A percentile compares a stretch with the other conserved stretches of the same genome.
Evolutionary conservation across 225 moss, liverwort and hornwort species (phyloP).

Genomic region (Neckera pumila): DNA sequence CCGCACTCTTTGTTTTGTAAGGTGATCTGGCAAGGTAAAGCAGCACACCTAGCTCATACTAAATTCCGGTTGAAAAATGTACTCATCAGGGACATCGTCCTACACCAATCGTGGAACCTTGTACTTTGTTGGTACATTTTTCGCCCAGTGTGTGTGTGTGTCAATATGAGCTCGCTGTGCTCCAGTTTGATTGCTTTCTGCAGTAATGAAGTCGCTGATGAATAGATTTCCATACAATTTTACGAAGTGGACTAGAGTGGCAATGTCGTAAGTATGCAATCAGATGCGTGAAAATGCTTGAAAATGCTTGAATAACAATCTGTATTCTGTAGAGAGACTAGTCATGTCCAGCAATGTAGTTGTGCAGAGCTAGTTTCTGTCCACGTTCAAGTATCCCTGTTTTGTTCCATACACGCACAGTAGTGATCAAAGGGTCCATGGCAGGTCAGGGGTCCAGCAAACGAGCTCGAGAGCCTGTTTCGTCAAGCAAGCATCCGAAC

Average conservation of each 20-base stretch:
- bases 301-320: not conserved
- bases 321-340: not conserved
- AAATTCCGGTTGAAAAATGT: not conserved
- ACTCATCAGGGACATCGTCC: not conserved
- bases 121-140: not conserved
- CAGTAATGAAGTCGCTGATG: not conserved
- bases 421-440: not conserved
- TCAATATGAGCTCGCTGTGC: not conserved
- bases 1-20: not conserved
- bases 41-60: not conserved
- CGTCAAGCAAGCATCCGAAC: not conserved
- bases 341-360: not conserved
- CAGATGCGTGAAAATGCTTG: not conserved
- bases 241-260: not conserved
- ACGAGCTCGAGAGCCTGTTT: constrained; percentile 17
- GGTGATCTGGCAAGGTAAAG: not conserved
- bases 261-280: not conserved
- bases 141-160: no score
- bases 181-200: not conserved
- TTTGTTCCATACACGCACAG: not conserved
- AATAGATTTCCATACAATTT: not conserved
- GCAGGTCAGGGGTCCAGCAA: constrained; percentile 28
- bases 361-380: not conserved
- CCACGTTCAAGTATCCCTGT: not conserved
- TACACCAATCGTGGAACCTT: not conserved